phyloP scores from a whole-genome alignment of 768 basidiomycete genomes.

The Podaxis pistillaris region DNA sequence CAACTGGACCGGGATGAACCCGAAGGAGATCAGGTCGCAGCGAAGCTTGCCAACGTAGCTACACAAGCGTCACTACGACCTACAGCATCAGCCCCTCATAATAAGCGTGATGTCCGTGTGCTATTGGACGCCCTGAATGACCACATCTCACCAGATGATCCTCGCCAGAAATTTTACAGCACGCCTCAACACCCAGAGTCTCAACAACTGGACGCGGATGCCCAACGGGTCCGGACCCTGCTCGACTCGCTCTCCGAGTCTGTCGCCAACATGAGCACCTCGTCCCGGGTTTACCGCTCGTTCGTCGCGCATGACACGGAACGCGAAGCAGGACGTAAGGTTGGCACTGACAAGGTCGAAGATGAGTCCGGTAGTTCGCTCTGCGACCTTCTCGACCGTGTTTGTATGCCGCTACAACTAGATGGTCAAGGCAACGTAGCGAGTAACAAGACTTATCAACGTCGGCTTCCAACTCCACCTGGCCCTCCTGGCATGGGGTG shows the following conservation, averaged over 20 bases:
- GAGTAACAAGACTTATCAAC: not conserved
- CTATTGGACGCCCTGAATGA: conserved; percentile 22
- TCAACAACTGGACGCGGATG: not conserved
- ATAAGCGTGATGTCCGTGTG: conserved; percentile 19
- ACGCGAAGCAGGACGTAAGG: not conserved
- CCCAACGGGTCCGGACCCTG: not conserved
- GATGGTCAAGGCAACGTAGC: not conserved
- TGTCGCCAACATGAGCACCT: not conserved
- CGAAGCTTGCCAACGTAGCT: conserved; percentile 34
- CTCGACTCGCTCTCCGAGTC: conserved; percentile 8
- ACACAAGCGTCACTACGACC: not conserved
- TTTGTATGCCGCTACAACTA: not conserved
- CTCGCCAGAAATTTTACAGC: not conserved
- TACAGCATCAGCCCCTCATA: not conserved
- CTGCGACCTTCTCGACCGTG: too few species aligned
- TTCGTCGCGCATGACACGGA: not conserved
- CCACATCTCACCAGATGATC: not conserved
- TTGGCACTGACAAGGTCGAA: too few species aligned
- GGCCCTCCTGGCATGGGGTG: conserved; percentile 8
- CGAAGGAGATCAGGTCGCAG: not conserved
- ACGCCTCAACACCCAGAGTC: not conserved
- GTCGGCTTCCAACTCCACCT: conserved; percentile 7
- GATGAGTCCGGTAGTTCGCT: not conserved
- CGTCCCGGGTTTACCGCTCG: conserved; percentile 1
- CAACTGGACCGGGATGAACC: conserved; percentile 54